Percentiles rank a stretch among this genome's conserved stretches.
Evolutionary conservation across 148 eudicot genomes (phyloP).

Genomic region (Salicornia ramosissima): DNA sequence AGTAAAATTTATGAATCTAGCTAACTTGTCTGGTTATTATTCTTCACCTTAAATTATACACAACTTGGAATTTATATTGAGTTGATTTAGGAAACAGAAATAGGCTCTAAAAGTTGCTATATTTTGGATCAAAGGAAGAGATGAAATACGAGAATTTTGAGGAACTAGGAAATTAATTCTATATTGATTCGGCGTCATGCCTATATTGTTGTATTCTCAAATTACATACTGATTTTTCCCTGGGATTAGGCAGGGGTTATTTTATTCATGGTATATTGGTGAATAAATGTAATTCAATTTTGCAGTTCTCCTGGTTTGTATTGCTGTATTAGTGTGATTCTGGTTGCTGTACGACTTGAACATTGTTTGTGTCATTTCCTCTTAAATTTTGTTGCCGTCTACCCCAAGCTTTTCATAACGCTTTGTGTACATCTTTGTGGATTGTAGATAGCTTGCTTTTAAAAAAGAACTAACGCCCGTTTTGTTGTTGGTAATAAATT

Average conservation of each 20-base stretch:
- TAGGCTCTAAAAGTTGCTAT: constrained; percentile 15
- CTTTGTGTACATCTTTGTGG: not conserved
- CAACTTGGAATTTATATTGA: constrained; percentile 4
- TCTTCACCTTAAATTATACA: constrained; percentile 18
- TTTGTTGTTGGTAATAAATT: no score
- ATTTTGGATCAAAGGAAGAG: not conserved
- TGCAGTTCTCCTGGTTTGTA: not conserved
- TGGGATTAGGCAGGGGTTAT: constrained; percentile 21
- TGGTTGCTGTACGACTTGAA: not conserved
- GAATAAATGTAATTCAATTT: constrained; percentile 17
- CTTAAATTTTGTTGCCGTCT: no score
- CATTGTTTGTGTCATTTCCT: not conserved
- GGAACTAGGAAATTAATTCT: constrained; percentile 11
- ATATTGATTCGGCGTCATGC: constrained; percentile 16
- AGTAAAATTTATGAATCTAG: constrained; percentile 26
- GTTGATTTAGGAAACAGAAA: constrained; percentile 17
- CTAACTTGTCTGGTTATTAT: constrained; percentile 14
- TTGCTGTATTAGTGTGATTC: not conserved
- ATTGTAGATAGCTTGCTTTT: not conserved
- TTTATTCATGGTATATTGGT: constrained; percentile 11
- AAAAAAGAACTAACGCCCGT: no score
- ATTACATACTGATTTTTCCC: constrained; percentile 21
- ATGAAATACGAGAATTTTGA: constrained; percentile 23
- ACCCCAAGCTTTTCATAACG: not conserved
- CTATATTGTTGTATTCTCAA: constrained; percentile 24